A percentile compares a stretch with the other conserved stretches of the same genome.
Evolutionary conservation across 371 early-diverging fungal genomes (phyloP).

Genomic region (Nematocida ironsii): DNA sequence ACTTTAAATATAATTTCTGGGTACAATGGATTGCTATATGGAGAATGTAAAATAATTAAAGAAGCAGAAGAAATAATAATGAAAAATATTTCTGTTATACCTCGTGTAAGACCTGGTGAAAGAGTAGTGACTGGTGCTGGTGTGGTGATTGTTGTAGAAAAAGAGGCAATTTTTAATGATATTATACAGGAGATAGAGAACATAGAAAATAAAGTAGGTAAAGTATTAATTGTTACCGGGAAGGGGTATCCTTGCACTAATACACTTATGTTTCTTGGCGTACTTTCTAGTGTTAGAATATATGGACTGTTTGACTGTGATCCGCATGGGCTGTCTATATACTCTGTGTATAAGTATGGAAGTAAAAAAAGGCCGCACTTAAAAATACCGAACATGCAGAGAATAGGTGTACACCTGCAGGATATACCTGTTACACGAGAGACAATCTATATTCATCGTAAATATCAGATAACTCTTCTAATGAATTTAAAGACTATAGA

Average conservation of each 20-base stretch:
- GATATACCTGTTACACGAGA: constrained; percentile 32
- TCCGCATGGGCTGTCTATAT: constrained; percentile 69
- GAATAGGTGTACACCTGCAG: constrained; percentile 60
- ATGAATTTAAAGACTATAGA: background rate
- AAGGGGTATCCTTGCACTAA: constrained; percentile 70
- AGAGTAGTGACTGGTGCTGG: constrained; percentile 13
- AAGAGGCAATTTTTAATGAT: constrained; percentile 65
- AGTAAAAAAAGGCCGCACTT: constrained; percentile 23
- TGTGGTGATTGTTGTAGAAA: constrained; percentile 66
- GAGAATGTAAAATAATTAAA: constrained; percentile 26
- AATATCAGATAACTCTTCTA: background rate
- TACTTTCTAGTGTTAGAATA: constrained; percentile 27
- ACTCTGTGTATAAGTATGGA: constrained; percentile 61
- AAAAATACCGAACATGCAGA: constrained; percentile 34
- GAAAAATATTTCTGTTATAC: constrained; percentile 61
- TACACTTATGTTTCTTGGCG: constrained; percentile 63
- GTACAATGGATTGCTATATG: constrained; percentile 67
- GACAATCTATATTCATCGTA: background rate
- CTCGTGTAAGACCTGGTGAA: constrained; percentile 54
- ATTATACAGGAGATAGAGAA: constrained; percentile 22
- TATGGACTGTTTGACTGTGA: constrained; percentile 69
- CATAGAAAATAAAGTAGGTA: background rate
- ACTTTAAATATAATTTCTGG: constrained; percentile 57
- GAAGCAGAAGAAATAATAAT: background rate
- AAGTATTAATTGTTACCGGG: constrained; percentile 63